Percentiles rank a stretch among this genome's conserved stretches.
Conservation (phyloP, 2,329 filamentous ascomycete species). For the Sporothrix protearum region DNA sequence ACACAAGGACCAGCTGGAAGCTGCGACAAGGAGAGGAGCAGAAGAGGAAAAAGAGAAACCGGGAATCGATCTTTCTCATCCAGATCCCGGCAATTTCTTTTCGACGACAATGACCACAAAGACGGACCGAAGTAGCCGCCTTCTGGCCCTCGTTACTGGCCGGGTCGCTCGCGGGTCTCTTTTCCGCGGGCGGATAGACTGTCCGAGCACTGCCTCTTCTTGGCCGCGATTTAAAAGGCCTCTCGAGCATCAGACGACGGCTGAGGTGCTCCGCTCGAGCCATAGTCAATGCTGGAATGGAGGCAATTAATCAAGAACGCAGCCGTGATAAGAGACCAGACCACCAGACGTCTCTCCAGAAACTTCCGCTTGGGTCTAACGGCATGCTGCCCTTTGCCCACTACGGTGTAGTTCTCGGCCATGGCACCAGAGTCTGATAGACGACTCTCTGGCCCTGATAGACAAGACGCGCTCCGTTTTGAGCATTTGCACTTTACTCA, state of each 20-base stretch:
- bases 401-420: not conserved
- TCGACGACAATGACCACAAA: not conserved
- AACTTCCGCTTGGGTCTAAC: not conserved
- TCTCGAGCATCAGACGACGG: not conserved
- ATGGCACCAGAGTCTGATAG: constrained; percentile 1
- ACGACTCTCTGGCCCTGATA: not conserved
- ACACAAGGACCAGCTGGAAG: not conserved
- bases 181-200: constrained; percentile 14
- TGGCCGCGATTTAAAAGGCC: not conserved
- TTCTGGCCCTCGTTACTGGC: not conserved
- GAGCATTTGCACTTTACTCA: not conserved
- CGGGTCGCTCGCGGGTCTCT: not conserved
- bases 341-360: not conserved
- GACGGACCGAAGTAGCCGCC: not conserved
- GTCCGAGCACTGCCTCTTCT: not conserved
- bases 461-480: constrained; percentile 9
- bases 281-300: not conserved
- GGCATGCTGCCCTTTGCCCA: not conserved
- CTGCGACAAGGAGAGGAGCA: not conserved
- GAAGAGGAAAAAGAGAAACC: not conserved
- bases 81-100: not conserved
- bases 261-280: not conserved
- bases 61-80: not conserved
- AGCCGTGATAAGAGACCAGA: not conserved
- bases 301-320: constrained; percentile 3